phyloP scores from a whole-genome alignment of 2,329 filamentous ascomycete genomes.

The Arthroderma sp. region DNA sequence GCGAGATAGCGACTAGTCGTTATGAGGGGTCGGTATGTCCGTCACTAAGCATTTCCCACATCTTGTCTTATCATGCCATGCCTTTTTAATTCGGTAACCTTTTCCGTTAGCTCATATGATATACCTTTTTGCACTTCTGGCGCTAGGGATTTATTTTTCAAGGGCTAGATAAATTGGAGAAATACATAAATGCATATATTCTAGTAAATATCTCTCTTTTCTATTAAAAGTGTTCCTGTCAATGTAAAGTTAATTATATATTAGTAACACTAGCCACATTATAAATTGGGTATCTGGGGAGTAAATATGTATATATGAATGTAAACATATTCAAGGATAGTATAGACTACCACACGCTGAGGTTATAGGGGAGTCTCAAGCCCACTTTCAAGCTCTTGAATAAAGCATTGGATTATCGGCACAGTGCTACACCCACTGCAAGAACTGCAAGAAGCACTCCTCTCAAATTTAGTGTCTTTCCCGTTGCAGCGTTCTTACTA shows the following conservation, averaged over 20 bases:
- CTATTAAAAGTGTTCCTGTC: not conserved
- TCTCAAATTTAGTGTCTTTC: not conserved
- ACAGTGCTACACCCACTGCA: not conserved
- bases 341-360: not conserved
- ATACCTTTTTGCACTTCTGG: constrained; percentile 1
- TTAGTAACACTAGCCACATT: not conserved
- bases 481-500: not conserved
- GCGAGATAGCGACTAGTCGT: not conserved
- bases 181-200: not conserved
- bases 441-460: not conserved
- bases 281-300: not conserved
- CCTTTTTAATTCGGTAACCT: not conserved
- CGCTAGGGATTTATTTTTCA: not conserved
- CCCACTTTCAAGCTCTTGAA: not conserved
- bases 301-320: not conserved
- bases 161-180: constrained; percentile 1
- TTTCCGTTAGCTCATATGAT: not conserved
- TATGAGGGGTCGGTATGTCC: not conserved
- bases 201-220: not conserved
- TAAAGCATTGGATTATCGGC: not conserved
- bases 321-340: not conserved
- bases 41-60: not conserved
- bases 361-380: not conserved
- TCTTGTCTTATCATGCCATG: not conserved
- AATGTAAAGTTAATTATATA: not conserved